These are phyloP conservation scores for Penicillium sp. DNA, from an alignment of 2,329 filamentous ascomycete species.

Conservation along the genomic window DNA sequence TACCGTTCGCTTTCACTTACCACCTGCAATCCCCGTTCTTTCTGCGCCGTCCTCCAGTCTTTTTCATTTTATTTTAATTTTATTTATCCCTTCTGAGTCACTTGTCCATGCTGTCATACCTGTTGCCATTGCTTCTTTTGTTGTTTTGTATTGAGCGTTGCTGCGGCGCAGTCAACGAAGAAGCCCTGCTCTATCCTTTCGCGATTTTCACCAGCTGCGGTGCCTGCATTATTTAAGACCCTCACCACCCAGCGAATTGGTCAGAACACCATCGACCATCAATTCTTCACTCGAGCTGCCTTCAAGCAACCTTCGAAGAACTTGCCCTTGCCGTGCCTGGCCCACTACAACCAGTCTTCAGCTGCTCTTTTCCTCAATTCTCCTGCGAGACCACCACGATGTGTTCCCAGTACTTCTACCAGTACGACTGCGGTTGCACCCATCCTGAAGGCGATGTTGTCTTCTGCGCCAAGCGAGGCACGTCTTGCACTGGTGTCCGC, in stretches of 20 bases:
- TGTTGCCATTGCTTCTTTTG: constrained; percentile 16
- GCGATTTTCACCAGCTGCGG: constrained; percentile 21
- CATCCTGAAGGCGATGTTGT: constrained; percentile 40
- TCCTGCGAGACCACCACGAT: constrained; percentile 25
- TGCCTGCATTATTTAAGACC: constrained; percentile 28
- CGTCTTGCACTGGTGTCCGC: constrained; percentile 37
- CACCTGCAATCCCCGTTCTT: constrained; percentile 19
- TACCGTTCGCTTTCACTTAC: constrained; percentile 26
- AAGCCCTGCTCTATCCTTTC: constrained; percentile 25
- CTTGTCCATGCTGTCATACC: constrained; percentile 11
- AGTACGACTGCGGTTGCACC: constrained; percentile 45
- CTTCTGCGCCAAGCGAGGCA: constrained; percentile 40
- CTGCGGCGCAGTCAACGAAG: constrained; percentile 29
- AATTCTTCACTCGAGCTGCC: constrained; percentile 7
- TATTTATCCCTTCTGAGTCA: constrained; percentile 15
- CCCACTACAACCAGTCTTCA: neutral
- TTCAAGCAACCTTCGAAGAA: constrained; percentile 9
- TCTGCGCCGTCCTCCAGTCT: constrained; percentile 12
- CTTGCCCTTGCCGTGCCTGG: neutral
- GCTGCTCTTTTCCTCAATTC: neutral
- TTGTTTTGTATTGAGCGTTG: constrained; percentile 25
- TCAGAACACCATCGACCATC: constrained; percentile 20
- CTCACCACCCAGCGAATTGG: constrained; percentile 24
- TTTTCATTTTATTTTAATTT: constrained; percentile 19
- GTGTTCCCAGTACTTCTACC: constrained; percentile 44